Percentiles rank a stretch among this genome's conserved stretches.
Evolutionary conservation across 345 rosid genomes (phyloP).

Genomic region (Alliaria petiolata): DNA sequence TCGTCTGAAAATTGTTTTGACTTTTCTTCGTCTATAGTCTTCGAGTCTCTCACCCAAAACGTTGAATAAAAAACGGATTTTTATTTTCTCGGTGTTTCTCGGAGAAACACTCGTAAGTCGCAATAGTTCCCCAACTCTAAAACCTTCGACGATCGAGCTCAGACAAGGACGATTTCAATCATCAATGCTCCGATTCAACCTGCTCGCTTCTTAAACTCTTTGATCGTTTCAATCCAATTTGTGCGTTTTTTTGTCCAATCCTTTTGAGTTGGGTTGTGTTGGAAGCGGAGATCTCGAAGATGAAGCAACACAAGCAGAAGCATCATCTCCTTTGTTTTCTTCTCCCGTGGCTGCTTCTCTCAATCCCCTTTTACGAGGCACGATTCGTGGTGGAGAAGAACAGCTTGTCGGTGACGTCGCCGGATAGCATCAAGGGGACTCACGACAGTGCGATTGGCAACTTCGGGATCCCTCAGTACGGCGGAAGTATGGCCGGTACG

Average conservation of each 20-base stretch:
- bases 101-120: not conserved
- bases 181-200: not conserved
- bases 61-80: not conserved
- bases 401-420: constrained; percentile 80
- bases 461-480: constrained; percentile 98
- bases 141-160: not conserved
- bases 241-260: not conserved
- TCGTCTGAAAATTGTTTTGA: not conserved
- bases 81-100: not conserved
- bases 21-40: not conserved
- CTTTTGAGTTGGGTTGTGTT: not conserved
- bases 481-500: constrained; percentile 96
- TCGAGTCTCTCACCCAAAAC: not conserved
- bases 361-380: constrained; percentile 17
- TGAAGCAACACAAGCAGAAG: no score
- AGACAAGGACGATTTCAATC: not conserved
- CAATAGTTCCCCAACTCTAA: not conserved
- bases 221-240: not conserved
- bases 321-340: constrained; percentile 42
- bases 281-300: constrained; percentile 31
- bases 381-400: constrained; percentile 98
- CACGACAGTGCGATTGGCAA: constrained; percentile 94
- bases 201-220: not conserved
- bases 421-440: constrained; percentile 82
- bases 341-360: constrained; percentile 21